phyloP scores from a whole-genome alignment of 2,329 filamentous ascomycete genomes.

The Daldinia eschscholtzii region DNA sequence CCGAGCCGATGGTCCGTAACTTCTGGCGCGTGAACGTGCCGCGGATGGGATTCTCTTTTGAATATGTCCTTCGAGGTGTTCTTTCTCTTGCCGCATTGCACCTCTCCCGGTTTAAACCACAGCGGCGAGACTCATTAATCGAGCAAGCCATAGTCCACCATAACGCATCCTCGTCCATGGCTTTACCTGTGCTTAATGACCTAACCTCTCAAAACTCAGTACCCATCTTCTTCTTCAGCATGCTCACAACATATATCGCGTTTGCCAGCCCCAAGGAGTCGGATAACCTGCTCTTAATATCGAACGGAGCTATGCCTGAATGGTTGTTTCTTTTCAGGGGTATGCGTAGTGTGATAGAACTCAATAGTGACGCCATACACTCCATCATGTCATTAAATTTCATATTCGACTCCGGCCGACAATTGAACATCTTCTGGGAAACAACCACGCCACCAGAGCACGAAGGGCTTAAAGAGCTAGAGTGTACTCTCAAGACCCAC shows the following conservation, averaged over 20 bases:
- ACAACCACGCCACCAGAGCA: conserved; percentile 33
- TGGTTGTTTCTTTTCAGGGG: conserved; percentile 57
- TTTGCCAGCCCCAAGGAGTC: conserved; percentile 53
- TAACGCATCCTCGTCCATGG: conserved; percentile 50
- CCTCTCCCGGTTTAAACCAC: conserved; percentile 57
- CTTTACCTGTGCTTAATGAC: conserved; percentile 52
- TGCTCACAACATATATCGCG: conserved; percentile 54
- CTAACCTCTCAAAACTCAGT: conserved; percentile 53
- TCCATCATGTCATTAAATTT: conserved; percentile 45
- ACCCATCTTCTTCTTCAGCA: conserved; percentile 57
- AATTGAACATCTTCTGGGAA: conserved; percentile 41
- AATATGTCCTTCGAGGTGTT: conserved; percentile 63
- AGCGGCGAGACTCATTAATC: conserved; percentile 56
- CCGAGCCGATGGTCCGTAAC: conserved; percentile 56
- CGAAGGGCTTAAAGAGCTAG: conserved; percentile 45
- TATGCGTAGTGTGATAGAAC: conserved; percentile 52
- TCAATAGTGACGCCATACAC: conserved; percentile 40
- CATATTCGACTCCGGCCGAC: conserved; percentile 49
- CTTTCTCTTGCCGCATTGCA: conserved; percentile 65
- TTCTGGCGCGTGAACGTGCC: conserved; percentile 63
- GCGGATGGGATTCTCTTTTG: conserved; percentile 60
- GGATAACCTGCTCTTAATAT: conserved; percentile 54
- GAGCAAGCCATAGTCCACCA: conserved; percentile 56
- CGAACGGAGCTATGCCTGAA: conserved; percentile 52
- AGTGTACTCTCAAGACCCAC: conserved; percentile 33